phyloP scores from a whole-genome alignment of 352 stramenopile species.

The Globisporangium yorkense region DNA sequence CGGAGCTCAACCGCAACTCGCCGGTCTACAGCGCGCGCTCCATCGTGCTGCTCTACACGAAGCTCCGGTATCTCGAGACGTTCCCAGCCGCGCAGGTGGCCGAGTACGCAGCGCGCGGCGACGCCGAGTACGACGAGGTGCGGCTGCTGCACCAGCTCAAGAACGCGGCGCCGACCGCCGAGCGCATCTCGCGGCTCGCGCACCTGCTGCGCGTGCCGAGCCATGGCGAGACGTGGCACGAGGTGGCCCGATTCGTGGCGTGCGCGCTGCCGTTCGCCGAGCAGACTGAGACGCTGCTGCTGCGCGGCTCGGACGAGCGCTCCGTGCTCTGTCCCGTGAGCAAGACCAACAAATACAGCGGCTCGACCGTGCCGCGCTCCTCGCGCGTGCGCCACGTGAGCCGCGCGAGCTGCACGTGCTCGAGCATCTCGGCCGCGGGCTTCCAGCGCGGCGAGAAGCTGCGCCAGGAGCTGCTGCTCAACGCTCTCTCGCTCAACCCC shows the following conservation, averaged over 20 bases:
- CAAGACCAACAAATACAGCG: slow-evolving; percentile 89
- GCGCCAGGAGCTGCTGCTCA: slow-evolving; percentile 69
- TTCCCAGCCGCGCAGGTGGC: slow-evolving; percentile 54
- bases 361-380: slow-evolving; percentile 59
- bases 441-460: slow-evolving; percentile 64
- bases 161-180: slow-evolving; percentile 46
- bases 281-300: slow-evolving; percentile 77
- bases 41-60: slow-evolving; percentile 81
- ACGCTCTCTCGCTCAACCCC: slow-evolving; percentile 77
- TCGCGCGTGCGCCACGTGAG: slow-evolving; percentile 31
- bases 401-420: slow-evolving; percentile 83
- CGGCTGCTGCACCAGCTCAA: slow-evolving; percentile 55
- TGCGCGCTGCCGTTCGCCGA: slow-evolving; percentile 76
- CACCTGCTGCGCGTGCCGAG: slow-evolving; percentile 61
- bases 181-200: slow-evolving; percentile 62
- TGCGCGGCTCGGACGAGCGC: slow-evolving; percentile 83
- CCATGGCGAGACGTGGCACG: slow-evolving; percentile 69
- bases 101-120: slow-evolving; percentile 41
- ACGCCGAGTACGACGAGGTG: slow-evolving; percentile 62
- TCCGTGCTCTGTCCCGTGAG: slow-evolving; percentile 59
- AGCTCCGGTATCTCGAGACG: slow-evolving; percentile 79
- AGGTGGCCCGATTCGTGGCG: slow-evolving; percentile 71
- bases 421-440: slow-evolving; percentile 57
- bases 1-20: slow-evolving; percentile 74
- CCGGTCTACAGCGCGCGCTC: slow-evolving; percentile 73